Evolutionary conservation across 2,329 filamentous ascomycete genomes (phyloP), one percentile per base, ranked within the genome.

Genomic region (Parascedosporium putredinis): DNA sequence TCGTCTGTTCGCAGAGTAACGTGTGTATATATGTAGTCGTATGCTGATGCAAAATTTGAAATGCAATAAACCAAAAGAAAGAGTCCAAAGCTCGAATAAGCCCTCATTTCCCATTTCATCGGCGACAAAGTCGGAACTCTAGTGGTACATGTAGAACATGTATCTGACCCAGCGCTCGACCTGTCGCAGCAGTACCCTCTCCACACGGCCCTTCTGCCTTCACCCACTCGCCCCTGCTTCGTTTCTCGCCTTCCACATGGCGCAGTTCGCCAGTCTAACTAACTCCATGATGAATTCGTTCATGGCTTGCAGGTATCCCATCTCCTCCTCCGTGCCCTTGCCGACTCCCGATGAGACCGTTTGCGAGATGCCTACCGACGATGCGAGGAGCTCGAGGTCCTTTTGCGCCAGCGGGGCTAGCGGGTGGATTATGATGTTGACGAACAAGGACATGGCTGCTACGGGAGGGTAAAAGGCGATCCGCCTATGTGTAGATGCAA

Each of bases 391-490:
- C 4, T 67, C 64, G 4, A 78, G 56, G 50, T 80, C 76, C 3
- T 65, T 58, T 2, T 62, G 55, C 0, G 73, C 67, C 23, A 68
- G 61, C 0, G 66, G 60, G 23, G 72, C 61, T 0, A 68, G 60
- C 0, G 77, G 76, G 25, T 73, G 64, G 20, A 67, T 62, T 0
- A 81, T 60, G 25, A 79, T 68, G 52, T 73, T 76, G 62, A 72
- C 76, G 55, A 80, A 81, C 0, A 81, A 63, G 1, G 67, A 69
- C 49, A 79, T 63, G 12, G 77, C 62, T 1, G 76, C 76, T 0
- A 73, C 71, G 50, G 76, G 70, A 1, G 76, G 76, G 50, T 80
- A 80, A 55, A 77, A 79, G 2, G 77, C 64, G 3, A 78, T 59
- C n/a, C 70, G 60, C 74, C 76, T 79, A n/a, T n/a, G n/a, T n/a